These are phyloP conservation scores for Kwoniella europaea DNA, from an alignment of 768 basidiomycete genomes.

Conservation along the genomic window DNA sequence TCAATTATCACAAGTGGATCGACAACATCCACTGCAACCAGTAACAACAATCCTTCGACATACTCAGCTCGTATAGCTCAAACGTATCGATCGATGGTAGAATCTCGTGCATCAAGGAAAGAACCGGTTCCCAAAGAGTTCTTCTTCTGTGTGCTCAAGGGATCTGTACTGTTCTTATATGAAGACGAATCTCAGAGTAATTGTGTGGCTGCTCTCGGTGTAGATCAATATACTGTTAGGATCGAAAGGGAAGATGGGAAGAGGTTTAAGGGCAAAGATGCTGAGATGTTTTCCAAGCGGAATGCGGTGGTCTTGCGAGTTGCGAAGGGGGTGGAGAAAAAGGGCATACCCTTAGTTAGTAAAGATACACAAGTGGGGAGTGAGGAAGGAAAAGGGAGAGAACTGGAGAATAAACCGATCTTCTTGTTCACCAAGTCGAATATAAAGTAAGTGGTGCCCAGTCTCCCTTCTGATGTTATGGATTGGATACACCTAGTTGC, in stretches of 20 bases:
- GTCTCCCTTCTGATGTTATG: neutral
- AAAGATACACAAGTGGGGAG: constrained; percentile 58
- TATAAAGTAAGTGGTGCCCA: constrained; percentile 62
- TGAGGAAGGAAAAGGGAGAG: constrained; percentile 59
- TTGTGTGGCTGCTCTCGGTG: constrained; percentile 86
- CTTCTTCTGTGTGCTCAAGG: constrained; percentile 92
- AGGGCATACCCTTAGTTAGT: constrained; percentile 36
- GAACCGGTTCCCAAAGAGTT: constrained; percentile 75
- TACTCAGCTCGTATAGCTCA: constrained; percentile 41
- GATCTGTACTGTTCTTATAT: constrained; percentile 86
- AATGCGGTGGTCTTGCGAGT: constrained; percentile 69
- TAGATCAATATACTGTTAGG: constrained; percentile 75
- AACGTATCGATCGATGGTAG: constrained; percentile 43
- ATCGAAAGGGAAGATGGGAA: constrained; percentile 71
- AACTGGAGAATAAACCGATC: constrained; percentile 70
- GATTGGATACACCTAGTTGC: neutral
- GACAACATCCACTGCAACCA: constrained; percentile 26
- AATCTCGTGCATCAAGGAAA: constrained; percentile 32
- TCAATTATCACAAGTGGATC: constrained; percentile 44
- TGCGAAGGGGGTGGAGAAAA: constrained; percentile 28
- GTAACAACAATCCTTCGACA: constrained; percentile 21
- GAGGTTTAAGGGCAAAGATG: constrained; percentile 58
- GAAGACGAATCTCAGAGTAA: constrained; percentile 90
- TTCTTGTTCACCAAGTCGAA: constrained; percentile 89
- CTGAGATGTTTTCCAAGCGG: constrained; percentile 86